Evolutionary conservation across 1,139 yeast genomes (phyloP).

Genomic region (Magnusiomyces tetraspermus): DNA sequence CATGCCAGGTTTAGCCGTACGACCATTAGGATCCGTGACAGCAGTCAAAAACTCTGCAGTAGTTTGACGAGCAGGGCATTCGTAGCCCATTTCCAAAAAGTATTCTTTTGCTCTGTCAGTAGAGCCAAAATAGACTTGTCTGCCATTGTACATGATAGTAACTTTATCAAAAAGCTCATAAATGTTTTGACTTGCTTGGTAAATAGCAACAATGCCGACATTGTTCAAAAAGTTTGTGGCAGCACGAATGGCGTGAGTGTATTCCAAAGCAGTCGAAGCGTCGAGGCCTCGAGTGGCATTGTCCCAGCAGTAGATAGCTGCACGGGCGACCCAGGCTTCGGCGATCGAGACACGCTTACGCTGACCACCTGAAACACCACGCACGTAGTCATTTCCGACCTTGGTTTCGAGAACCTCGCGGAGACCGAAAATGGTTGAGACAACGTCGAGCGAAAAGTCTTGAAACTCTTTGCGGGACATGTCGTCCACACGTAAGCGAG

Average conservation of each 20-base stretch:
- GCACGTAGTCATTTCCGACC: conserved; percentile 49
- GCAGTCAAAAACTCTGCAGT: conserved; percentile 51
- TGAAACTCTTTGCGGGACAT: conserved; percentile 41
- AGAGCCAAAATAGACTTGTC: conserved; percentile 50
- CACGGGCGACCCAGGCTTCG: conserved; percentile 49
- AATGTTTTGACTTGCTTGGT: conserved; percentile 57
- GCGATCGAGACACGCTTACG: conserved; percentile 51
- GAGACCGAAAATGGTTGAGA: conserved; percentile 47
- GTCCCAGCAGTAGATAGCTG: conserved; percentile 55
- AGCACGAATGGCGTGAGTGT: conserved; percentile 49
- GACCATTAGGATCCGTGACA: conserved; percentile 47
- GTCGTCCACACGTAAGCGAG: conserved; percentile 41
- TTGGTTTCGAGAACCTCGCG: conserved; percentile 44
- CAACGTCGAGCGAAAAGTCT: conserved; percentile 38
- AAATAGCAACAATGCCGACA: conserved; percentile 46
- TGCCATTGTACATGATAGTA: conserved; percentile 47
- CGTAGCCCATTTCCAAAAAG: conserved; percentile 51
- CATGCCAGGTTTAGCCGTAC: conserved; percentile 37
- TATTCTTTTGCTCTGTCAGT: conserved; percentile 41
- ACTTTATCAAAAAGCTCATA: conserved; percentile 54
- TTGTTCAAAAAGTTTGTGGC: conserved; percentile 45
- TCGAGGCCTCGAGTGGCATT: conserved; percentile 64
- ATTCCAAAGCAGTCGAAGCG: conserved; percentile 60
- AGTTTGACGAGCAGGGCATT: conserved; percentile 50
- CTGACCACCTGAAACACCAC: conserved; percentile 57